A percentile compares a stretch with the other conserved stretches of the same genome.
phyloP scores from a whole-genome alignment of 2,329 filamentous ascomycete genomes.

The Penicillium sp. region DNA sequence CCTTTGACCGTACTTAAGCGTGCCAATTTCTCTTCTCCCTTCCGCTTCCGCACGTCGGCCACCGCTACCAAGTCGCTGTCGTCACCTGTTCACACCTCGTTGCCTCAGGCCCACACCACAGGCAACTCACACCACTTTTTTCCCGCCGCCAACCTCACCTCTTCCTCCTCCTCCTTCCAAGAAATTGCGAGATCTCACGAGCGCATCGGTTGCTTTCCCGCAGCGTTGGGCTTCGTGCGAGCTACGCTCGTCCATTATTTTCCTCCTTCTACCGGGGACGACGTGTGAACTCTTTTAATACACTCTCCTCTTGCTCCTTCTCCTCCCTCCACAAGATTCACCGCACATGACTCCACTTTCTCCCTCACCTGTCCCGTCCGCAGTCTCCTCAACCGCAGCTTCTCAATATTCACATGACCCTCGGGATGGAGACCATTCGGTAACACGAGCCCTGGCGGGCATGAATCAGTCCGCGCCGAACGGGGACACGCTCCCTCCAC shows the following conservation, averaged over 20 bases:
- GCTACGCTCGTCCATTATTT: constrained; percentile 19
- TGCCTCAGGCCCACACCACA: constrained; percentile 25
- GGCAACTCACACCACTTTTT: constrained; percentile 19
- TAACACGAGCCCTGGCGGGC: constrained; percentile 51
- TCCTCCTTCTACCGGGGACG: constrained; percentile 28
- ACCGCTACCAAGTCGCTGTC: constrained; percentile 15
- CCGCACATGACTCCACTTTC: constrained; percentile 49
- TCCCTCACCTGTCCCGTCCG: constrained; percentile 49
- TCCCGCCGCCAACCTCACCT: constrained; percentile 20
- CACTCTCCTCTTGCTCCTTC: not conserved
- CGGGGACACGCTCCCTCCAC: constrained; percentile 39
- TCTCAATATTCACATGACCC: constrained; percentile 46
- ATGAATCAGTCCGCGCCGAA: constrained; percentile 45
- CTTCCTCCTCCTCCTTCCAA: constrained; percentile 13
- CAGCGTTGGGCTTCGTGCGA: constrained; percentile 21
- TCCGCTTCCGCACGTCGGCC: not conserved
- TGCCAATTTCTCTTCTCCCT: not conserved
- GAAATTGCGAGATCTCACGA: constrained; percentile 6
- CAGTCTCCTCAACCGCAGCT: constrained; percentile 47
- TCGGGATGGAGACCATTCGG: constrained; percentile 44
- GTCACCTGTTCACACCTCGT: constrained; percentile 18
- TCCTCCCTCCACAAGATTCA: constrained; percentile 28
- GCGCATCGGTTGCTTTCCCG: constrained; percentile 9
- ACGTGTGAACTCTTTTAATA: constrained; percentile 9
- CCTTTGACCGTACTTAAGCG: constrained; percentile 6